Conservation (phyloP, 306 rosid genomes). For the Rosa multiflora region DNA sequence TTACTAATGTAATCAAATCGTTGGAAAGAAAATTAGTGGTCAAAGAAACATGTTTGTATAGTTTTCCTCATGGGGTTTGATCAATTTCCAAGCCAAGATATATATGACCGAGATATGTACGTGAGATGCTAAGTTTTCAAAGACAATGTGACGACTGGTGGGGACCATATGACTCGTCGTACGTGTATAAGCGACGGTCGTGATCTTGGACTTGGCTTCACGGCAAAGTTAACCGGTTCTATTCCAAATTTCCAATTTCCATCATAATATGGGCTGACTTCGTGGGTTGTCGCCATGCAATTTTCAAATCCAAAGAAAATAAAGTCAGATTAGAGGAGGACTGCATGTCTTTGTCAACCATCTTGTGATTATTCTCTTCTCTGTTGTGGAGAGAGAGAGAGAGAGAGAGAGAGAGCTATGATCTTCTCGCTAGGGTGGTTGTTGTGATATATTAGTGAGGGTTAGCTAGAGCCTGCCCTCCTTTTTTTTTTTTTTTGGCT, state of each 20-base stretch:
- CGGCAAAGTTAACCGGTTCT: not conserved
- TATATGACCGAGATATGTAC: not conserved
- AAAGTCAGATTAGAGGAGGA: conserved; percentile 2
- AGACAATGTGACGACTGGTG: not conserved
- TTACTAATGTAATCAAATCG: not conserved
- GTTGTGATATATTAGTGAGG: not conserved
- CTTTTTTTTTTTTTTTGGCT: too few species aligned
- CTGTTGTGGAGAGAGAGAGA: not conserved
- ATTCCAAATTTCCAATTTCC: not conserved
- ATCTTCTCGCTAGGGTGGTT: not conserved
- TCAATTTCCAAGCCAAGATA: not conserved
- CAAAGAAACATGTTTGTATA: not conserved
- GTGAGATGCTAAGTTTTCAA: not conserved
- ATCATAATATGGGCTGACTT: not conserved
- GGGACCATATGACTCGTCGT: not conserved
- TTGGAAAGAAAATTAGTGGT: not conserved
- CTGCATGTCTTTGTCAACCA: not conserved
- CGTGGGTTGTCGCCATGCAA: not conserved
- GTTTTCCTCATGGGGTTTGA: not conserved
- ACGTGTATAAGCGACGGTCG: not conserved
- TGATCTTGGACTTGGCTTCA: conserved; percentile 14
- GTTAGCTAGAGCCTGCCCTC: not conserved
- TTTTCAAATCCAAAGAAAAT: not conserved
- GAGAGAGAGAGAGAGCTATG: not conserved
- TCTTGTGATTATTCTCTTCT: not conserved